phyloP scores from a whole-genome alignment of 2,329 filamentous ascomycete species.

The Fusarium chlamydosporum region DNA sequence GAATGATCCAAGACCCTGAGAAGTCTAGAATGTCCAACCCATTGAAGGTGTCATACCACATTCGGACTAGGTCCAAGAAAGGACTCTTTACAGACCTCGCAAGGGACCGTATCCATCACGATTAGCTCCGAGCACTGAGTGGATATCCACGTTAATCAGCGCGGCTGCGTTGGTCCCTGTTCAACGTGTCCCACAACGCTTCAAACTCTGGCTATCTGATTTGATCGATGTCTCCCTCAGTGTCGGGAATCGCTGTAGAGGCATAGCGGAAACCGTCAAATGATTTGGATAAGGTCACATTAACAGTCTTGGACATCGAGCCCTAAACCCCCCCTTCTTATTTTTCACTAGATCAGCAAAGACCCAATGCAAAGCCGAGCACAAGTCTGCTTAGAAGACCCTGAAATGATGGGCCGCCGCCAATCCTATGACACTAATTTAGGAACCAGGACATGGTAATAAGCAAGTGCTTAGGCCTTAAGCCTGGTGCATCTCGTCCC shows the following conservation, averaged over 20 bases:
- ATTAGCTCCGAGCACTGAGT: constrained; percentile 38
- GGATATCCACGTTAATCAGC: constrained; percentile 35
- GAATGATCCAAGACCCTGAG: constrained; percentile 27
- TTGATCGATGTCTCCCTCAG: constrained; percentile 1
- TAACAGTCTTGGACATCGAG: background rate
- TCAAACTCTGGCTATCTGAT: constrained; percentile 13
- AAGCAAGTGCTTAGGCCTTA: constrained; percentile 33
- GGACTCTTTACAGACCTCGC: constrained; percentile 8
- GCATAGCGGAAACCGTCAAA: background rate
- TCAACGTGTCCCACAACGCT: constrained; percentile 21
- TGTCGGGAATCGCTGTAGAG: background rate
- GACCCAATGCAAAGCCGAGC: background rate
- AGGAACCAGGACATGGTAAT: constrained; percentile 33
- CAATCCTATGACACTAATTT: constrained; percentile 31
- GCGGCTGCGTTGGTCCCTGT: constrained; percentile 37
- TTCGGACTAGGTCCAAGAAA: constrained; percentile 31
- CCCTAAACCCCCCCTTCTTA: background rate
- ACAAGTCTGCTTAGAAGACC: constrained; percentile 16
- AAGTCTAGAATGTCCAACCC: constrained; percentile 28
- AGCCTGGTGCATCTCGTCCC: constrained; percentile 27
- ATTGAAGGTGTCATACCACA: constrained; percentile 28
- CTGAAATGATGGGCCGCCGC: constrained; percentile 35
- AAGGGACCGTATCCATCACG: constrained; percentile 33
- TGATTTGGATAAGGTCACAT: constrained; percentile 2
- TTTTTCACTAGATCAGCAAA: background rate